A percentile compares a stretch with the other conserved stretches of the same genome.
These are phyloP conservation scores for Aspergillus ustus DNA, from an alignment of 2,329 filamentous ascomycete genomes.

Conservation along the genomic window DNA sequence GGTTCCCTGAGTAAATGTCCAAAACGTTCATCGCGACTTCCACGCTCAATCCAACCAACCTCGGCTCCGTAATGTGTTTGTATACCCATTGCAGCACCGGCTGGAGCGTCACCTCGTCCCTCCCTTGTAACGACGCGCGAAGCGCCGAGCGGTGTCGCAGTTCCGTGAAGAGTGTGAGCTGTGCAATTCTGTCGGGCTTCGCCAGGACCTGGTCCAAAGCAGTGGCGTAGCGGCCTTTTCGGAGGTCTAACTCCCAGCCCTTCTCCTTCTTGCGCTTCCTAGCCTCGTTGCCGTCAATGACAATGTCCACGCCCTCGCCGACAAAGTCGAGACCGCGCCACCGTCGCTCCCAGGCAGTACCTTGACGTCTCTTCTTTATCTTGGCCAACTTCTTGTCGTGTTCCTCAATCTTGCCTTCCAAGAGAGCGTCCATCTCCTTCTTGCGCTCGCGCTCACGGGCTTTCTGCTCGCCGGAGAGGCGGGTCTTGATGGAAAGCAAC, in stretches of 20 bases:
- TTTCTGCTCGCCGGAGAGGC: constrained; percentile 83
- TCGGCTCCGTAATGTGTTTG: constrained; percentile 79
- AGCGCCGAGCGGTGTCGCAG: constrained; percentile 87
- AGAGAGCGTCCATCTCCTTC: constrained; percentile 81
- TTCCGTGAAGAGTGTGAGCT: constrained; percentile 79
- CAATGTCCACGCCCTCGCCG: constrained; percentile 83
- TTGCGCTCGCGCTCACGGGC: constrained; percentile 74
- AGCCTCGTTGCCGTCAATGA: constrained; percentile 73
- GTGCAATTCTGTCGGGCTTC: constrained; percentile 60
- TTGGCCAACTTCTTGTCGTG: constrained; percentile 75
- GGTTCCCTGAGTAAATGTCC: constrained; percentile 83
- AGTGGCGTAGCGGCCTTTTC: constrained; percentile 74
- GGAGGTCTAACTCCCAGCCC: constrained; percentile 79
- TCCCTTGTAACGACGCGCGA: constrained; percentile 75
- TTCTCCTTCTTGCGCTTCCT: constrained; percentile 69
- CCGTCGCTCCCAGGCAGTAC: constrained; percentile 65
- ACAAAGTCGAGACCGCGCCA: constrained; percentile 75
- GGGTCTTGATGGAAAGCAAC: constrained; percentile 85
- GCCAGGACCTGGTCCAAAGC: constrained; percentile 81
- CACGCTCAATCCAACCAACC: constrained; percentile 78
- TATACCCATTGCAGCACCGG: constrained; percentile 84
- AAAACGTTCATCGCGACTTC: constrained; percentile 82
- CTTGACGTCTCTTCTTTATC: constrained; percentile 64
- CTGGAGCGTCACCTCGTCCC: constrained; percentile 80
- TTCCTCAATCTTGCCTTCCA: constrained; percentile 76